A percentile compares a stretch with the other conserved stretches of the same genome.
Evolutionary conservation across 2,329 filamentous ascomycete species (phyloP).

Genomic region (Phaeosphaeriaceae sp.): DNA sequence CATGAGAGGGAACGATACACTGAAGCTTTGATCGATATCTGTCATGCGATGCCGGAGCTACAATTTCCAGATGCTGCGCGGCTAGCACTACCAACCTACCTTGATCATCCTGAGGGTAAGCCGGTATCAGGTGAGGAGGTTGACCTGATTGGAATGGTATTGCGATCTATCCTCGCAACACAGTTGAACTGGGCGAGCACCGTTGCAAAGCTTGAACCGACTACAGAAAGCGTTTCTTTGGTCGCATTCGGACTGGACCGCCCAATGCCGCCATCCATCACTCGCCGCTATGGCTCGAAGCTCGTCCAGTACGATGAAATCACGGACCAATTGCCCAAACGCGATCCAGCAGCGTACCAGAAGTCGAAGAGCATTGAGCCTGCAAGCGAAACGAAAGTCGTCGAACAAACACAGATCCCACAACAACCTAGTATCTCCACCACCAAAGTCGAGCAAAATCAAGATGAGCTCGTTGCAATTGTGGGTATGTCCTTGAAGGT

Average conservation of each 20-base stretch:
- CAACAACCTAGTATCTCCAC: neutral
- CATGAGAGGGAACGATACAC: neutral
- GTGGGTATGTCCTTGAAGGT: constrained; percentile 23
- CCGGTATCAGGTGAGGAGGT: neutral
- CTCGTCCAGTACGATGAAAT: neutral
- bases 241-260: neutral
- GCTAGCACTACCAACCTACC: neutral
- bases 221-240: neutral
- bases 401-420: too few relatives aligned
- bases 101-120: neutral
- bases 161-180: neutral
- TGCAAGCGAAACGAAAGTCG: neutral
- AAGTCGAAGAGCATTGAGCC: too few relatives aligned
- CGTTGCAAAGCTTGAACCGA: neutral
- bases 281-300: neutral
- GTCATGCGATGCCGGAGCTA: neutral
- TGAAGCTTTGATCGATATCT: neutral
- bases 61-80: neutral
- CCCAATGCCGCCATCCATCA: neutral
- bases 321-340: too few relatives aligned
- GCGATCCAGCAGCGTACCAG: too few relatives aligned
- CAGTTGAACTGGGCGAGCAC: neutral
- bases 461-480: constrained; percentile 16
- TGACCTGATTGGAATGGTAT: neutral
- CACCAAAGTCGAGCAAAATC: neutral